Evolutionary conservation across 345 rosid species (phyloP).

Genomic region (Brassica incana): DNA sequence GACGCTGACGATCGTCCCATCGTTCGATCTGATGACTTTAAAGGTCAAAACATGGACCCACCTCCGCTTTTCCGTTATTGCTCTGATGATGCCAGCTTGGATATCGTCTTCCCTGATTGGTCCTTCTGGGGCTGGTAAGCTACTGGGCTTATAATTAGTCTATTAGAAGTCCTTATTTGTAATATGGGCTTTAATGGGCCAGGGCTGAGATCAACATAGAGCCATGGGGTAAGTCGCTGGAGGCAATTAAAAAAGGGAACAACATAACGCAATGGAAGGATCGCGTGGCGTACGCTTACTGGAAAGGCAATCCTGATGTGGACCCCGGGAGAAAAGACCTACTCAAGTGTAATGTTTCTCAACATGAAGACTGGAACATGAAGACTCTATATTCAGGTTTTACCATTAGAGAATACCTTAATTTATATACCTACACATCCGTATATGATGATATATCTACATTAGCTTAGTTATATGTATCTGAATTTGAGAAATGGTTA

Average conservation of each 20-base stretch:
- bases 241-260: conserved; percentile 45
- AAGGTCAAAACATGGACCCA: conserved; percentile 45
- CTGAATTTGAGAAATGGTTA: not conserved
- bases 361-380: conserved; percentile 40
- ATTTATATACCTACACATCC: not conserved
- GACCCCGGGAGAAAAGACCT: conserved; percentile 44
- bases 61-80: conserved; percentile 69
- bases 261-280: conserved; percentile 43
- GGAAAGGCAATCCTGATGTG: conserved; percentile 58
- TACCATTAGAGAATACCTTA: not conserved
- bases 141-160: not conserved
- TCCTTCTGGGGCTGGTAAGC: conserved; percentile 86
- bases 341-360: conserved; percentile 36
- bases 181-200: conserved; percentile 24
- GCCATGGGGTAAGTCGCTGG: conserved; percentile 44
- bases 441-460: not conserved
- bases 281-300: conserved; percentile 57
- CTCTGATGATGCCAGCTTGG: conserved; percentile 48
- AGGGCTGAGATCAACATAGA: conserved; percentile 53
- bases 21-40: conserved; percentile 39
- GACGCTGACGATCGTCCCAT: conserved; percentile 57
- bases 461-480: not conserved
- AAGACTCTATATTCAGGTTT: conserved; percentile 37
- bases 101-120: conserved; percentile 75
- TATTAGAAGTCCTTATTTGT: not conserved